Percentiles rank a stretch among this genome's conserved stretches.
Conservation (phyloP, 768 basidiomycete genomes). For the Suillus occidentalis region DNA sequence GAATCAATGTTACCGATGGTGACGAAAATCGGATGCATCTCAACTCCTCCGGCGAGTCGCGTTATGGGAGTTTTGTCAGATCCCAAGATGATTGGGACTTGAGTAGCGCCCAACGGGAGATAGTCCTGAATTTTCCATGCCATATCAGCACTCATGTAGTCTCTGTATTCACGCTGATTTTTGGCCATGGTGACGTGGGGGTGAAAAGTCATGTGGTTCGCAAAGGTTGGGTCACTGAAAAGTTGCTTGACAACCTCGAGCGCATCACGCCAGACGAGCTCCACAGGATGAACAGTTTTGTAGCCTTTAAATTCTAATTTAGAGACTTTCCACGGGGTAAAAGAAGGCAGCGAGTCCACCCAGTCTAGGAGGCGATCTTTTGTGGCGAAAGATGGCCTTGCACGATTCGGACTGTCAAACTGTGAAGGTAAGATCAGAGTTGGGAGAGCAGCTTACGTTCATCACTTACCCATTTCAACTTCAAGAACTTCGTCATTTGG, state of each 20-base stretch:
- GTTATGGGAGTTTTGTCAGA: constrained; percentile 37
- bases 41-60: constrained; percentile 26
- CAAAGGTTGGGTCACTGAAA: constrained; percentile 24
- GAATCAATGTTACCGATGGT: constrained; percentile 26
- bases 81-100: constrained; percentile 29
- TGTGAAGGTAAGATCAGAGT: not conserved
- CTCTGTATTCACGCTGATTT: constrained; percentile 14
- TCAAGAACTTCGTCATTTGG: constrained; percentile 28
- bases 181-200: constrained; percentile 15
- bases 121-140: constrained; percentile 26
- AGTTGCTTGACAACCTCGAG: constrained; percentile 25
- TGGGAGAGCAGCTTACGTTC: not conserved
- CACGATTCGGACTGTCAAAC: constrained; percentile 2
- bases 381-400: constrained; percentile 19
- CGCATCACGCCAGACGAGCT: constrained; percentile 25
- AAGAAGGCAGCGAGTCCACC: constrained; percentile 18
- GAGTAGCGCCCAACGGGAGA: constrained; percentile 24
- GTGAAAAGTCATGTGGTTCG: constrained; percentile 19
- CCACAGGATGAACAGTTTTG: constrained; percentile 16
- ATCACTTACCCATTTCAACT: constrained; percentile 23
- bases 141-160: constrained; percentile 23
- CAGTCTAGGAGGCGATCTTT: constrained; percentile 19
- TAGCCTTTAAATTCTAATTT: constrained; percentile 5
- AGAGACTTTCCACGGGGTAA: constrained; percentile 21
- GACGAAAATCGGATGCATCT: constrained; percentile 25